Evolutionary conservation across 768 basidiomycete species (phyloP), one percentile per base, ranked within the genome.

Genomic region (Exsudoporus frostii): DNA sequence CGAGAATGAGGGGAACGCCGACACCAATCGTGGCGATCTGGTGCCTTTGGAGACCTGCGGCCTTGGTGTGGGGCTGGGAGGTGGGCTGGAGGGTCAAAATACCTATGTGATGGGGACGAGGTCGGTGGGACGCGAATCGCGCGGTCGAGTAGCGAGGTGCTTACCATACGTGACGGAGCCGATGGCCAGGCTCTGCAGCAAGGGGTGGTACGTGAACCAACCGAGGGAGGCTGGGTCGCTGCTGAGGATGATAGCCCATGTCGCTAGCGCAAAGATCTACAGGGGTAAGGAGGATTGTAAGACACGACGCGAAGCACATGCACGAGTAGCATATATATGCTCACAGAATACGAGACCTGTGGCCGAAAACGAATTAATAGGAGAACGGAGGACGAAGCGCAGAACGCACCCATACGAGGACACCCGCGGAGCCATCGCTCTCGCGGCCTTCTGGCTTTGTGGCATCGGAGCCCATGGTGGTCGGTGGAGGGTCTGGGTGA

Each of bases 11-110:
- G 1, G 86, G 84, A 33, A 86, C 68, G 3, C 81, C 87, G 19
- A 80, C 34, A 10, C 69, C 66, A 7, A 86, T 67, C 59, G 85
- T 80, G 14, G 81, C 79, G 25, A 77, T 64, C 65, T 92, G 88
- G 63, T 94, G 92, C 30, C 86, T 78, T 14, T 73, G 65, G 4
- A 93, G 75, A 0, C 88, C 89, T 1, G 82, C 80, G 9, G 79
- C 75, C 69, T 89, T 87, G 37, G 82, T 80, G 62, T 72, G 75
- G 4, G 84, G 83, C 45, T 82, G 80, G 4, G 83, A 79, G 11
- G 88, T 88, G 1, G 86, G 86, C 58, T 87, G 91, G 11, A 87
- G 82, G 22, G 89, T 90, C 60, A 88, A 63, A 39, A 93, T 81
- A 7, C 84, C 90, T 90, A 46, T 27, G 22, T n/a, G 41, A 27